These are phyloP conservation scores for Umbelopsis sp. DNA, from an alignment of 192 early-diverging fungal species.

Conservation along the genomic window DNA sequence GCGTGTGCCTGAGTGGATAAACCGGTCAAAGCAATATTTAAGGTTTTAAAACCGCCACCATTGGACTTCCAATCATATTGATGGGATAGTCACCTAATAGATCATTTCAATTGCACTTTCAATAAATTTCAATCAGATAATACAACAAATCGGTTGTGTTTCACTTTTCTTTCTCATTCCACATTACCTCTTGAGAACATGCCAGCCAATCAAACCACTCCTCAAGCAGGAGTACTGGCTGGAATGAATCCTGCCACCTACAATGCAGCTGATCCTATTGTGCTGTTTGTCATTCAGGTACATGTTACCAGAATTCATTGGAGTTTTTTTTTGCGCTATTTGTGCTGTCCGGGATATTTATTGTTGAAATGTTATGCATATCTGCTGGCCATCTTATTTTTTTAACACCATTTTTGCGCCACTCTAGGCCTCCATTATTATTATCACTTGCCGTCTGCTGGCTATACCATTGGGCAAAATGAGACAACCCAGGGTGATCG, in stretches of 20 bases:
- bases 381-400: slow-evolving; percentile 1
- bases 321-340: not conserved
- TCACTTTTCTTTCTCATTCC: too few species aligned
- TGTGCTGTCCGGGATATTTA: not conserved
- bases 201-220: slow-evolving; percentile 12
- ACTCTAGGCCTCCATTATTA: slow-evolving; percentile 61
- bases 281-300: slow-evolving; percentile 83
- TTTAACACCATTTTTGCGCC: not conserved
- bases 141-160: too few species aligned
- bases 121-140: too few species aligned
- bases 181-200: not conserved
- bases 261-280: slow-evolving; percentile 57
- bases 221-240: slow-evolving; percentile 60
- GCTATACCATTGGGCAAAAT: slow-evolving; percentile 61
- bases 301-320: not conserved
- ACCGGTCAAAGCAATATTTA: too few species aligned
- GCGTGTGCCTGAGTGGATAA: too few species aligned
- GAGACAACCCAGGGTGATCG: slow-evolving; percentile 86
- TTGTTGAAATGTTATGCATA: not conserved
- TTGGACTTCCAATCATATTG: too few species aligned
- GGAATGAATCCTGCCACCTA: slow-evolving; percentile 64
- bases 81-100: too few species aligned
- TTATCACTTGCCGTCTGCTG: slow-evolving; percentile 71
- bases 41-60: too few species aligned
- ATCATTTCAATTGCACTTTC: too few species aligned